phyloP scores from a whole-genome alignment of 2,329 filamentous ascomycete species.

The Microsporum ferrugineum region DNA sequence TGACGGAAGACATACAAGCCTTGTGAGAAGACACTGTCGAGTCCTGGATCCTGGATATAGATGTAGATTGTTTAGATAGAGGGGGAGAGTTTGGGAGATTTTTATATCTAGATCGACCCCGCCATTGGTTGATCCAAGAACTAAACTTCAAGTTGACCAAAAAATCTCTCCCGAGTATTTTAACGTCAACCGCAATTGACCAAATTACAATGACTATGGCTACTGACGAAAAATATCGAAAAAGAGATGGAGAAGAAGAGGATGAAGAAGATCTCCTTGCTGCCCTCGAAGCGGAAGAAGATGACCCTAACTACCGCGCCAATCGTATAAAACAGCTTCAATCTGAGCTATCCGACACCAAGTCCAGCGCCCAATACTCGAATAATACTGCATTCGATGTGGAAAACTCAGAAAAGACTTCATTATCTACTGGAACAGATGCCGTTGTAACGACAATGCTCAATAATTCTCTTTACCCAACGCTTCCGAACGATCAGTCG shows the following conservation, averaged over 20 bases:
- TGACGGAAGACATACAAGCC: background rate
- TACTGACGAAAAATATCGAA: background rate
- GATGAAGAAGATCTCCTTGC: conserved; percentile 52
- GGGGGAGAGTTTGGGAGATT: background rate
- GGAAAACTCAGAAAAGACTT: background rate
- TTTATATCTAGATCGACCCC: background rate
- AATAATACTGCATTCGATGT: conserved; percentile 8
- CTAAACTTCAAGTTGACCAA: background rate
- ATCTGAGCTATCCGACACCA: conserved; percentile 40
- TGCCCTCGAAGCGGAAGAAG: conserved; percentile 42
- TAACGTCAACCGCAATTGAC: background rate
- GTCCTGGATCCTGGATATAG: background rate
- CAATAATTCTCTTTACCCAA: conserved; percentile 25
- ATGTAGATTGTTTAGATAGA: background rate
- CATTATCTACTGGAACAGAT: conserved; percentile 8
- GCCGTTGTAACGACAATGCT: conserved; percentile 15
- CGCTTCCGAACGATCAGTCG: conserved; percentile 42
- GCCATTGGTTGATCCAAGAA: background rate
- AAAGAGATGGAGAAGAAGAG: conserved; percentile 20
- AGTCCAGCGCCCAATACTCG: conserved; percentile 37
- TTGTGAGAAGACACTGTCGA: background rate
- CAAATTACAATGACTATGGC: background rate
- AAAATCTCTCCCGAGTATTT: background rate
- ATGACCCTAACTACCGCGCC: conserved; percentile 44
- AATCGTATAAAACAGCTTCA: conserved; percentile 50